Evolutionary conservation across 352 stramenopile genomes (phyloP).

Genomic region (Elongisporangium undulatum): DNA sequence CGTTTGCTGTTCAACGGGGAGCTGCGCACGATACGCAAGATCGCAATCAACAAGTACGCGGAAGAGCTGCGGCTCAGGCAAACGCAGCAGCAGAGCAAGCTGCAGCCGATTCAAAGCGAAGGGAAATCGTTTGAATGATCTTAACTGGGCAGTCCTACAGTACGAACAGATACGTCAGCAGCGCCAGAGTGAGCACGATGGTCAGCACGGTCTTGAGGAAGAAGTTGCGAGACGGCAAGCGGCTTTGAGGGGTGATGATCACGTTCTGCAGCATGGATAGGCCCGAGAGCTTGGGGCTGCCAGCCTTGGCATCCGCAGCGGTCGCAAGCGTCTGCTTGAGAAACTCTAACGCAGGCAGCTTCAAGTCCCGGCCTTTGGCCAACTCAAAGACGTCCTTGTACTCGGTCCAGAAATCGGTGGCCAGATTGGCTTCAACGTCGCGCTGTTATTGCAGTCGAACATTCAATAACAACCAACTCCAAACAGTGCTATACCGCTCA

Average conservation of each 20-base stretch:
- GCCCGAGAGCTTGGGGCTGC: constrained; percentile 28
- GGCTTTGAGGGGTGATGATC: constrained; percentile 30
- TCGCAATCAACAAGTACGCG: constrained; percentile 39
- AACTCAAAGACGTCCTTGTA: constrained; percentile 79
- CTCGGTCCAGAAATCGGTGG: constrained; percentile 58
- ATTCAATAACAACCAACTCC: neutral
- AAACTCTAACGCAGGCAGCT: constrained; percentile 42
- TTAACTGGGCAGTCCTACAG: constrained; percentile 5
- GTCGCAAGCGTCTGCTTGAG: constrained; percentile 38
- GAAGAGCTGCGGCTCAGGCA: constrained; percentile 6
- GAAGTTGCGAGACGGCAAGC: constrained; percentile 50
- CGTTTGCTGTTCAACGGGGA: constrained; percentile 22
- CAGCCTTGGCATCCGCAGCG: constrained; percentile 9
- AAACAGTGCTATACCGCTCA: neutral
- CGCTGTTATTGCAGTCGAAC: too few species aligned
- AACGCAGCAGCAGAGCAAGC: constrained; percentile 11
- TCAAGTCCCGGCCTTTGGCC: constrained; percentile 31
- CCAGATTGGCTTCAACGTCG: constrained; percentile 40
- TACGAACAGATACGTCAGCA: constrained; percentile 49
- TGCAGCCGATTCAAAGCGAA: neutral
- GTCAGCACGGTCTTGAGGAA: constrained; percentile 69
- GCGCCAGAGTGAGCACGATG: constrained; percentile 46
- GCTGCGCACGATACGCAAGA: constrained; percentile 21
- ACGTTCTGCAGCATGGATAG: constrained; percentile 46
- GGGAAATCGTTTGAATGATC: neutral